Base-by-base conservation (phyloP, 2,329 filamentous ascomycete species). In the Trichophaea hybrida region DNA sequence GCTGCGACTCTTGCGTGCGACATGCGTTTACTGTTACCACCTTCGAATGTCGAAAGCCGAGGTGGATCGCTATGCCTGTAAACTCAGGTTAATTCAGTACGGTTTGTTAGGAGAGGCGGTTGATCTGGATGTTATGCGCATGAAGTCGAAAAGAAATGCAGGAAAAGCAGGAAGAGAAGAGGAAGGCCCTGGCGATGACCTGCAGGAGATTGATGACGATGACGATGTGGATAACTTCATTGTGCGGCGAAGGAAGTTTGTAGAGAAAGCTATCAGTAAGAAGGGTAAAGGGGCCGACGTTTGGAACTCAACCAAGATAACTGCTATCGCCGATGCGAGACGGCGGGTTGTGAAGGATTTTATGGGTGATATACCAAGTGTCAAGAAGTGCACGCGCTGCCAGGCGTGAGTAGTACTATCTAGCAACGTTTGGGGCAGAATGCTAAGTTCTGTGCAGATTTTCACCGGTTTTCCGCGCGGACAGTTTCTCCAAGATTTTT, bases 401-500 rank as follows among this genome's bases (percentile, higher is more conserved):
- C 74, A 75, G 66, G 80, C 76, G 75, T 76, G 71, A 68, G 74
- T 60, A 57, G 17, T 49, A 15, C 8, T 35, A 35, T 53, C 24
- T 57, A 35, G 49, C 17, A 32, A 35, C 31, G n/a, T 17, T 38
- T 3, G 3, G 10, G 13, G 31, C 33, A 6, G 3, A n/a, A n/a
- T 53, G 32, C 40, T 46, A 37, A 13, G 10, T 69, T 15, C 15
- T 37, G n/a, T 53, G 24, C 40, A 31, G 40, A 50, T 58, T 51
- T 62, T 90, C 86, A 12, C 90, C 89, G 8, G 77, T 77, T 1
- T 97, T 88, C 73, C 83, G 91, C 67, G 96, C 94, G 71, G 91
- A 98, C 69, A 80, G 85, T 48, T 93, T 83, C 68, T 85, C 90
- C 70, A 98, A 97, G 73, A 89, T 98, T 57, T 98, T 97, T 72